Evolutionary conservation across 305 asterid genomes (phyloP).

Genomic region (Solanum hybrid): DNA sequence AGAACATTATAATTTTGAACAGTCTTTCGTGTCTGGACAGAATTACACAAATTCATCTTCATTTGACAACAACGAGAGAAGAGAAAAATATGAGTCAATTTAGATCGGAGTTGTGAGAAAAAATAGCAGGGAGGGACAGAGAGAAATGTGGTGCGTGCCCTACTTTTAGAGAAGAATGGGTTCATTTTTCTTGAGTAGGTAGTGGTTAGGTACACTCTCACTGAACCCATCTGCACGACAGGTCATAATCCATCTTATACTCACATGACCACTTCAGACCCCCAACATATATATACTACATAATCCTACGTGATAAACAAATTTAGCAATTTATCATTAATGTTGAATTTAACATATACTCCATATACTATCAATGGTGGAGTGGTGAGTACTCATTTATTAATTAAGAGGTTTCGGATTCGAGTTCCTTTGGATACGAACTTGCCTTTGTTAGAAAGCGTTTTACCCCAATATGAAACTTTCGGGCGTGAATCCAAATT

Average conservation of each 20-base stretch:
- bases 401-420: too few relatives aligned
- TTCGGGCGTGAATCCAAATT: too few relatives aligned
- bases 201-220: not conserved
- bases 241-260: not conserved
- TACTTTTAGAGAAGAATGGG: not conserved
- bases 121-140: not conserved
- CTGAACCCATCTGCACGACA: not conserved
- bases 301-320: not conserved
- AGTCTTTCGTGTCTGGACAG: not conserved
- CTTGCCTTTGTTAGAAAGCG: too few relatives aligned
- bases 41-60: not conserved
- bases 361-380: too few relatives aligned
- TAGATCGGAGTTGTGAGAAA: not conserved
- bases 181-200: not conserved
- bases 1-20: not conserved
- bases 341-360: too few relatives aligned
- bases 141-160: not conserved
- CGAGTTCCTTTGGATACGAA: fast-evolving
- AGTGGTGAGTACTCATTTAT: too few relatives aligned
- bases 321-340: not conserved
- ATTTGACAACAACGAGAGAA: not conserved
- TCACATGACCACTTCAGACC: not conserved
- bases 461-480: too few relatives aligned
- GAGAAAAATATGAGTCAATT: not conserved
- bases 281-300: not conserved